Evolutionary conservation across 192 early-diverging fungal species (phyloP), one percentile per base, ranked within the genome.

Genomic region (Coemansia sp.): DNA sequence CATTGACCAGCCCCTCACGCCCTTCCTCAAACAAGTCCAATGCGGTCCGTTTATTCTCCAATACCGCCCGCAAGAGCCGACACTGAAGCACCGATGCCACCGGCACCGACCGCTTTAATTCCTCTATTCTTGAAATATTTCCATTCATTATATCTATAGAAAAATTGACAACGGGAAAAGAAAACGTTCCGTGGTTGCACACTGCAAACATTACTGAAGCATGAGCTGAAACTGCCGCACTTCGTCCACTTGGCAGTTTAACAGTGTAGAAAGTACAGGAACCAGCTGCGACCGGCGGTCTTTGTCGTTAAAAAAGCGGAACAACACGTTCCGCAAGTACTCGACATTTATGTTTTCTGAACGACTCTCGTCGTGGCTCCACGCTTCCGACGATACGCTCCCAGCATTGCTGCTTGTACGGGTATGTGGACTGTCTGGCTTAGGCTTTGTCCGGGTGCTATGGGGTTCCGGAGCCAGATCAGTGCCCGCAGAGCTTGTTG

Each of bases 191-290:
- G 32, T 8, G 32, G 32, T 35, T 35, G 32, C 32, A 35, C 29
- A 32, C 29, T 35, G 8, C 6, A 19, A 12, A 37, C 17, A 11
- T 38, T 67, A 73, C 24, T 70, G 65, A 14, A 74, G 62, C 54
- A 71, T n/a, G 0, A 71, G 54, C 62, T 83, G 81, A 32, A 83
- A 69, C 4, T 83, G 69, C 66, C 74, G 82, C 35, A 85, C 65
- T 32, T 91, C 89, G 2, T 91, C 87, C 2, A 83, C 75, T 27
- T 83, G 81, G 70, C 87, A 86, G 41, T 83, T 76, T 1, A 91
- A 69, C 29, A 91, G 65, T 70, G 83, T 87, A 4, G 79, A 85
- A 19, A 91, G 65, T 1, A 88, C 89, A 2, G 83, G 85, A 8
- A 91, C 67, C 64, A 91, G 76, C 61, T 91, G 89, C 17, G 64